Conservation (phyloP, 345 rosid genomes). For the Aethionema arabicum region DNA sequence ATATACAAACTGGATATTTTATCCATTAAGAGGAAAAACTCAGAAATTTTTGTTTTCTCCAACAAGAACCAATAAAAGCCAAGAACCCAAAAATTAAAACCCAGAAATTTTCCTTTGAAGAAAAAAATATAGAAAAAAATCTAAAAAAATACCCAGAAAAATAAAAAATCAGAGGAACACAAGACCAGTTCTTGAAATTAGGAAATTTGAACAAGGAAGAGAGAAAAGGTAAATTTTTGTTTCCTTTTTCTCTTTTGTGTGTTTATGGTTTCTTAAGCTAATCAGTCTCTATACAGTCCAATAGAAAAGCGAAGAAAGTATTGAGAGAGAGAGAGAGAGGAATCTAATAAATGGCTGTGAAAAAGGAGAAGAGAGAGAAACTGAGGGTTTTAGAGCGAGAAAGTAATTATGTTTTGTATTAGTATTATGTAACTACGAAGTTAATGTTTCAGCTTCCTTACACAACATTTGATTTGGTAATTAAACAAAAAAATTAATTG, state of each 20-base stretch:
- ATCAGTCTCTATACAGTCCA: slow-evolving; percentile 56
- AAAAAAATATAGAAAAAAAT: no score
- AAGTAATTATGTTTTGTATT: slow-evolving; percentile 26
- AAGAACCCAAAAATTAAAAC: slow-evolving; percentile 27
- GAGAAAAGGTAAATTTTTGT: slow-evolving; percentile 17
- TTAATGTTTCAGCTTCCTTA: slow-evolving; percentile 29
- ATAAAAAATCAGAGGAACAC: slow-evolving; percentile 17
- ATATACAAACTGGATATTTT: slow-evolving; percentile 33
- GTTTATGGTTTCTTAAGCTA: slow-evolving; percentile 41
- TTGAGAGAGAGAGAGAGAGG: slow-evolving; percentile 40
- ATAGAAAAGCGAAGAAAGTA: slow-evolving; percentile 48
- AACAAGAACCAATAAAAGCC: slow-evolving; percentile 39
- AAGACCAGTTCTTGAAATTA: slow-evolving; percentile 15
- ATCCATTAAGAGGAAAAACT: slow-evolving; percentile 39
- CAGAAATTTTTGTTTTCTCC: slow-evolving; percentile 33
- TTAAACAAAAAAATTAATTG: neutral
- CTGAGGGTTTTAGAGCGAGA: slow-evolving; percentile 39
- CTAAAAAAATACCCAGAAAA: neutral
- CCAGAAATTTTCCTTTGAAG: slow-evolving; percentile 35
- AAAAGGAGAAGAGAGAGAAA: slow-evolving; percentile 34
- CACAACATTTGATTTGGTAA: neutral
- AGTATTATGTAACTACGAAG: slow-evolving; percentile 23
- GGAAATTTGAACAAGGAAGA: slow-evolving; percentile 30
- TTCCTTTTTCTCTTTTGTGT: neutral
- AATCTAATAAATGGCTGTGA: slow-evolving; percentile 67